Base-by-base conservation (phyloP, 345 rosid genomes). In the Durio zibethinus region DNA sequence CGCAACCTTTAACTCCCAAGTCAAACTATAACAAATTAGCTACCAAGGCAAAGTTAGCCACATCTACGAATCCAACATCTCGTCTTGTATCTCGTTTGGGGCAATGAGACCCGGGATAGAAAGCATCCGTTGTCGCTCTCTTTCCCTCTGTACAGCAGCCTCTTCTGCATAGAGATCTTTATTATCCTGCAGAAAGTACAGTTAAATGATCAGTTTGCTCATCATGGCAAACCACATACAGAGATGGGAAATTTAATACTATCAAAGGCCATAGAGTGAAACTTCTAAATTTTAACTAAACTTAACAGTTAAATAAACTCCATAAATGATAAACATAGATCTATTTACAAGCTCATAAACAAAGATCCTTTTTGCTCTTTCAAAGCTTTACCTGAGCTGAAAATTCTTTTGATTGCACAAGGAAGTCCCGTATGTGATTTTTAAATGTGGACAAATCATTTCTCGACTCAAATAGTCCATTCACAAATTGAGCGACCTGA, bases 401-500 rank as follows among this genome's bases (percentile, higher is more conserved):
- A 78, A 91, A 91, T 78, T 90, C 97, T 78, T 91, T 91, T 14
- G 97, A 91, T 72, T 91, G 97, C 80, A 91, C 97, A 65, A 97
- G 97, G 81, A 97, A 97, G 84, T 97, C 99, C 40, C 99, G 85
- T 54, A 97, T 97, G 80, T 90, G 97, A 80, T 89, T 82, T 86
- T 97, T 97, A 66, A 97, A 97, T 16, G 84, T 79, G 56, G 99
- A 82, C 27, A 91, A 88, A 79, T 97, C 97, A 79, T 84, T 91
- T 81, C 89, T 91, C 0, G 97, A 92, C 80, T 97, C 96, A 80
- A 86, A 88, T 29, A 94, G 88, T 69, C 97, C 94, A 79, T 84
- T 85, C 76, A 97, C 99, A 81, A 97, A 94, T 79, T 87, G 97
- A 38, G 98, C 82, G 52, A 97, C 95, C 99, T 97, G 90, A 78